Evolutionary conservation across 805 yeast species (phyloP), one percentile per base, ranked within the genome.

Genomic region (Hanseniaspora opuntiae): DNA sequence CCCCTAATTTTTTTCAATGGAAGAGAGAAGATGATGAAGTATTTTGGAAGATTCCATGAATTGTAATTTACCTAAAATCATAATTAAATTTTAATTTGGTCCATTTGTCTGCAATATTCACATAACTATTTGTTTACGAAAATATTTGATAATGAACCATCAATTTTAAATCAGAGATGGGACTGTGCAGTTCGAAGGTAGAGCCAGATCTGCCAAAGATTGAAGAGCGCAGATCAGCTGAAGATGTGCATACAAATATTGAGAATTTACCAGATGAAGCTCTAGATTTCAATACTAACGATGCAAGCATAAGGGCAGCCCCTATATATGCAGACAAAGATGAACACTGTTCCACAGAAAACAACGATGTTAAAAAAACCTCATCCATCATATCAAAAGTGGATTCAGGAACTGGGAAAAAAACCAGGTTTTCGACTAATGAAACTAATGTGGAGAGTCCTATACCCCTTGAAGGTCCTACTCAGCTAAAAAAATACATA

Each of bases 151-250:
- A 8, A 28, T 3, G 30, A 4, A 7, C 9, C 2, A 4, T 8
- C 30, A 28, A 28, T 28, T 28, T 10, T 22, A 4, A 28, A 28
- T 28, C 3, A 28, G 11, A 28, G 7, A 47, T 50, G 53, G 53
- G 53, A 36, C 9, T 50, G 16, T 50, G 53, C 42, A n/a, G 47
- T 11, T 50, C 53, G 6, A 50, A 36, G 16, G 35, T 36, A 30
- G 44, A 32, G 10, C 33, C 30, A 2, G 11, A 28, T 30, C 32
- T 28, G 2, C 11, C 9, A 2, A 40, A 20, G 24, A 10, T 9
- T n/a, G 14, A 10, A 42, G 28, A 25, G 10, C 28, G 24, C 8
- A 25, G 16, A 22, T 14, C 32, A 22, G 3, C 32, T 36, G n/a
- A 36, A 2, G 19, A 28, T 8, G 30, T 28, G 4, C 9, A 28